A percentile compares a stretch with the other conserved stretches of the same genome.
Evolutionary conservation across 345 rosid species (phyloP).

Genomic region (Pugionium dolabratum): DNA sequence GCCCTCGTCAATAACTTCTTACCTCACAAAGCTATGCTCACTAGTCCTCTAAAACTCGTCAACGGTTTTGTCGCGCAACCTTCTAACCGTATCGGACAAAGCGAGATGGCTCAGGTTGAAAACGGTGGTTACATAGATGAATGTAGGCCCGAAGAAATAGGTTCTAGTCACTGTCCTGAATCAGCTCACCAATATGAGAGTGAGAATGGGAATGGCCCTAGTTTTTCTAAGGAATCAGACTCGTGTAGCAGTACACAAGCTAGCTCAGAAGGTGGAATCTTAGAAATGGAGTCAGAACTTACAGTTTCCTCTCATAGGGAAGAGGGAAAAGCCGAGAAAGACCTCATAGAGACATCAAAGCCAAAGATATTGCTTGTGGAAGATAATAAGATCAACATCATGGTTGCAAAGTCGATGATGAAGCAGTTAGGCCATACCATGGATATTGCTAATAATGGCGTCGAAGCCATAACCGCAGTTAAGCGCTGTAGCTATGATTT

Average conservation of each 20-base stretch:
- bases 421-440: conserved; percentile 74
- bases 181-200: conserved; percentile 32
- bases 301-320: conserved; percentile 40
- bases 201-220: conserved; percentile 35
- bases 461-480: conserved; percentile 77
- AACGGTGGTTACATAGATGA: conserved; percentile 62
- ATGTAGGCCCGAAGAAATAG: conserved; percentile 59
- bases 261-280: conserved; percentile 40
- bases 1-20: conserved; percentile 21
- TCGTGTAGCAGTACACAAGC: conserved; percentile 41
- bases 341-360: conserved; percentile 40
- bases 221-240: conserved; percentile 28
- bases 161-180: conserved; percentile 45
- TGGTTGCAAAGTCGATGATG: conserved; percentile 88
- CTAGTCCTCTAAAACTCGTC: conserved; percentile 42
- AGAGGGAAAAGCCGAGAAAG: conserved; percentile 41
- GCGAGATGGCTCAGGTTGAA: conserved; percentile 48
- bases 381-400: conserved; percentile 88
- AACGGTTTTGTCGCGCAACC: conserved; percentile 34
- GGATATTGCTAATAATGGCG: conserved; percentile 78
- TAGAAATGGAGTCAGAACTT: conserved; percentile 40
- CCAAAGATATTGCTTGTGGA: conserved; percentile 96
- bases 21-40: conserved; percentile 44
- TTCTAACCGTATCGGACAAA: conserved; percentile 39
- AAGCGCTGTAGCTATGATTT: conserved; percentile 61